These are phyloP conservation scores for Globisporangium paroecandrum DNA, from an alignment of 352 stramenopile genomes.

Conservation along the genomic window DNA sequence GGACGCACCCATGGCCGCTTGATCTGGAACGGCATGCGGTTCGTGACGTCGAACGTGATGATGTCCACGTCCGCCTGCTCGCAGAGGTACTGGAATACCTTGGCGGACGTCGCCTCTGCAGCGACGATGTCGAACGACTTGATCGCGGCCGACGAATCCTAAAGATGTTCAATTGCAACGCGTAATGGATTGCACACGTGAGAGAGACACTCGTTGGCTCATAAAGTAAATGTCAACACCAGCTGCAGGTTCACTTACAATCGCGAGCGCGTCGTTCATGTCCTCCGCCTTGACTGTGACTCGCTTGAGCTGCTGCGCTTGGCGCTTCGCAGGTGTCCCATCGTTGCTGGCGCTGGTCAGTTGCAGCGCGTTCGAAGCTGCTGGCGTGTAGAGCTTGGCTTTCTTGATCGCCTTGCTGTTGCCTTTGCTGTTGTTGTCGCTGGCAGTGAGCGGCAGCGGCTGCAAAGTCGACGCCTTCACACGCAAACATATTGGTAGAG, in stretches of 20 bases:
- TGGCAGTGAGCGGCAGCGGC: conserved; percentile 36
- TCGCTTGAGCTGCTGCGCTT: conserved; percentile 58
- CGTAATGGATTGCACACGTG: not conserved
- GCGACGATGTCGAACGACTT: conserved; percentile 81
- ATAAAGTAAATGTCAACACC: not conserved
- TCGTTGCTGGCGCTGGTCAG: conserved; percentile 23
- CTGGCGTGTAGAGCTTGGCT: conserved; percentile 55
- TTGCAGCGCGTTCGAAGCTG: conserved; percentile 36
- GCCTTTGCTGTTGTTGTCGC: conserved; percentile 12
- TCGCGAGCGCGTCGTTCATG: conserved; percentile 49
- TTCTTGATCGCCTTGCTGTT: conserved; percentile 52
- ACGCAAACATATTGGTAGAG: not conserved
- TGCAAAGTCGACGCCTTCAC: conserved; percentile 23
- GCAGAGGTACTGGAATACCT: conserved; percentile 84
- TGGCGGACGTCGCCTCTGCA: conserved; percentile 50
- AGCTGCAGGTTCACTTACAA: conserved; percentile 33
- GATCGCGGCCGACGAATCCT: conserved; percentile 51
- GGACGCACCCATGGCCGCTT: conserved; percentile 65
- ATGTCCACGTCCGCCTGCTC: conserved; percentile 77
- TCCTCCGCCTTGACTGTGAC: conserved; percentile 79
- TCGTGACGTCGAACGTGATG: conserved; percentile 80
- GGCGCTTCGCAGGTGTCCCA: conserved; percentile 20
- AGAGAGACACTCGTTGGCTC: not conserved
- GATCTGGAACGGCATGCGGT: conserved; percentile 74
- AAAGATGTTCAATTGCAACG: not conserved